These are phyloP conservation scores for Phialocephala sp. DNA, from an alignment of 2,329 filamentous ascomycete genomes.

Conservation along the genomic window DNA sequence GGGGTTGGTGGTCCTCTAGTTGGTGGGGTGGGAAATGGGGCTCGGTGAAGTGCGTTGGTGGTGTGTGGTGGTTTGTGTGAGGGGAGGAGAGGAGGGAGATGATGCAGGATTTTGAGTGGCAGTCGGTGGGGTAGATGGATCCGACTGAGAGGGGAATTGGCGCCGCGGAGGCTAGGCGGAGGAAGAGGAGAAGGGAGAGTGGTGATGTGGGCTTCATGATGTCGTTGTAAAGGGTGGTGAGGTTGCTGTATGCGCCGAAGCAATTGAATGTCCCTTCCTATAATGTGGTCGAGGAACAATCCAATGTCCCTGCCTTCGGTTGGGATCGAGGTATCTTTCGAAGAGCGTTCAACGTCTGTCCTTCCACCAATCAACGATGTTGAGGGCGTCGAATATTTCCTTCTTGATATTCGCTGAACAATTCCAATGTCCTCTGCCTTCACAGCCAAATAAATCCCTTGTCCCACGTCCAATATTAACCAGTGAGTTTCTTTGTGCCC, in stretches of 20 bases:
- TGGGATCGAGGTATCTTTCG: neutral
- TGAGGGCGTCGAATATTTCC: neutral
- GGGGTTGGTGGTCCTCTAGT: slow-evolving; percentile 24
- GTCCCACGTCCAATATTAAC: slow-evolving; percentile 4
- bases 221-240: neutral
- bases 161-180: slow-evolving; percentile 31
- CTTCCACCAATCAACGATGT: neutral
- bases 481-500: neutral
- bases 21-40: slow-evolving; percentile 39
- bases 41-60: slow-evolving; percentile 26
- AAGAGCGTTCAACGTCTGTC: neutral
- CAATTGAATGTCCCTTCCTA: slow-evolving; percentile 2
- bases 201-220: slow-evolving; percentile 38
- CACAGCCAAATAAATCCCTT: neutral
- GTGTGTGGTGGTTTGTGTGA: slow-evolving; percentile 22
- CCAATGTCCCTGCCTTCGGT: neutral
- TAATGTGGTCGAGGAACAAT: neutral
- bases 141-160: slow-evolving; percentile 25
- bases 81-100: slow-evolving; percentile 22
- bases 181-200: slow-evolving; percentile 37
- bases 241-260: neutral
- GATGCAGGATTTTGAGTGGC: slow-evolving; percentile 22
- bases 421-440: neutral
- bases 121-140: slow-evolving; percentile 17
- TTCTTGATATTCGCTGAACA: neutral